Base-by-base conservation (phyloP, 2,329 filamentous ascomycete species). In the Phoma sp. region DNA sequence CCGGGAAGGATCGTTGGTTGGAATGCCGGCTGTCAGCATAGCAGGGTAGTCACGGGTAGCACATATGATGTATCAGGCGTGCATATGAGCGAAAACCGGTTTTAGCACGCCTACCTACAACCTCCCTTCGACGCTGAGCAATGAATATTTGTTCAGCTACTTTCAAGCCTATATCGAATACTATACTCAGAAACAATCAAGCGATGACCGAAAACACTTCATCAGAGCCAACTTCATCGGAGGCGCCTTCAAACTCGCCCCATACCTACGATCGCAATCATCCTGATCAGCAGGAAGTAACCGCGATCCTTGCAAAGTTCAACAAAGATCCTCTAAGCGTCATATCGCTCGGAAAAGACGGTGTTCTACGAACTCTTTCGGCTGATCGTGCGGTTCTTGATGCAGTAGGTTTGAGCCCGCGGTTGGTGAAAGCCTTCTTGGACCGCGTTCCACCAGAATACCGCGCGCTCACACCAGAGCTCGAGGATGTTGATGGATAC, bases 321-420 rank as follows among this genome's bases (percentile, higher is more conserved):
- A 83, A 36, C 74, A 76, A 47, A 63, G 74, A 12, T 24, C 22
- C 22, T 2, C 22, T 24, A 24, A 24, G 22, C 22, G 2, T 24
- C 22, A 6, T 24, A 24, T 24, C 22, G 6, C 22, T 24, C 4
- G 22, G 22, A 24, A 24, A 24, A 6, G 22, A 24, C 4, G 22
- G 22, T 24, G 22, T 24, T 6, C 6, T 24, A 6, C 22, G 22
- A 24, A 24, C 22, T 24, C 22, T 24, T 4, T 24, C 22, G 22
- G 22, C 22, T 17, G 17, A 17, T 17, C 17, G 17, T 17, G 17
- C 17, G 17, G 17, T 17, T 17, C 17, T 17, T 17, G 17, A 17
- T 17, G 17, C 17, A 17, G 17, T 17, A 17, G 17, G 17, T 17
- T 17, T 17, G 17, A 17, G 17, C 17, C 17, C 17, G 17, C 17